Evolutionary conservation across 257 asterid species (phyloP), one percentile per base, ranked within the genome.

Genomic region (Capsicum pubescens): DNA sequence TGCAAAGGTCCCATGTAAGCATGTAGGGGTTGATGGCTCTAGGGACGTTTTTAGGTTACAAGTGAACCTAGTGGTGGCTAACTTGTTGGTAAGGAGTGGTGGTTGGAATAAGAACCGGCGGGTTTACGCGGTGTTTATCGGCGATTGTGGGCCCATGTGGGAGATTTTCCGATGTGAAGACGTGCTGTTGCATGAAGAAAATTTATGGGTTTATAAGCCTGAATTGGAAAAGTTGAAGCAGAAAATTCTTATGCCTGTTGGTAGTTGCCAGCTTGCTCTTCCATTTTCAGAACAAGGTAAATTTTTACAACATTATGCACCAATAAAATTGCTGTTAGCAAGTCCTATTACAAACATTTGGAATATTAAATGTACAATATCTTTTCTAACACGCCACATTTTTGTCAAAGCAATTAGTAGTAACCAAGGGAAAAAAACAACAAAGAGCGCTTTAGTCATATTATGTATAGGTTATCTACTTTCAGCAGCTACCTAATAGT

Each of bases 101-200:
- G 86, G 93, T 11, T 81, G 89, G 85, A 69, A 66, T 81, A 67
- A 81, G 15, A 46, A 64, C 57, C 64, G 85, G 15, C 83, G 85
- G 36, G 81, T 88, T 12, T 90, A 78, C 81, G 94, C 83, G 39
- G 94, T 91, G 87, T 91, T 93, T 84, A 16, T 92, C 58, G 97
- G 95, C 19, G 55, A 88, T 48, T 88, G 94, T 87, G 89, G 84
- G 1, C 94, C 97, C 0, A 93, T 95, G 97, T 85, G 89, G 94
- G 98, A 93, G 88, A 87, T 93, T 14, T 95, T 95, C 61, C 85
- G 89, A 56, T 95, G 98, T 89, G 95, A 95, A 88, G 97, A 93
- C 77, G 76, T 95, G 14, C 50, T 93, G 74, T 88, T 88, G 87
- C 74, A 87, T 60, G 89, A 80, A 48, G 92, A 90, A 7, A 61